Base-by-base conservation (phyloP, 2,329 filamentous ascomycete genomes). In the Hypoxylon sp. region DNA sequence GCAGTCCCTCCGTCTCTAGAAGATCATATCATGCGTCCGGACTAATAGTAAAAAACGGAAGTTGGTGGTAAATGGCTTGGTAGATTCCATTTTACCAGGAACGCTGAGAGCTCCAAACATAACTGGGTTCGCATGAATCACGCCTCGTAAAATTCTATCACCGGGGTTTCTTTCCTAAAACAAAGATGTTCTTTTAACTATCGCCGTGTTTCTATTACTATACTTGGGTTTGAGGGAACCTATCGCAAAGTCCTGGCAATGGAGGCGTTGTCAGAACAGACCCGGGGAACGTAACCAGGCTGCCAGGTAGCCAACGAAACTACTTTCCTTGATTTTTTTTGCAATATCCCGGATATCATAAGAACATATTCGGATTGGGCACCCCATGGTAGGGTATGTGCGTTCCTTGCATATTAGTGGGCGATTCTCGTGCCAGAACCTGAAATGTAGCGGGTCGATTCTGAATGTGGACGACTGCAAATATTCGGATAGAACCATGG, bases 1-100 rank as follows among this genome's bases (percentile, higher is more conserved):
- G 43, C 32, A 49, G 43, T 58, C 55, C 51, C 47, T 43, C n/a
- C n/a, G n/a, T n/a, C n/a, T n/a, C 50, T 50, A 42, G 57, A 50
- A 56, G 46, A 51, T 59, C 53, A 54, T 52, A 38, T 59, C 27
- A 55, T 57, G 58, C 51, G 32, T 42, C n/a, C 25, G 26, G 34
- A 21, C 35, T 27, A 25, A 3, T n/a, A n/a, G 34, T 8, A 13
- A 15, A 47, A 46, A 55, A 47, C 30, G 34, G 54, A 53, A 60
- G 26, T 51, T 35, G 27, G 46, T 26, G 29, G 52, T 41, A 35
- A 46, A 41, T 20, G 20, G 21, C 20, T n/a, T 23, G 21, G 13
- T 23, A 45, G 15, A 19, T 27, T 32, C 37, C 21, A 17, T 38
- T 34, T 20, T 27, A 55, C 32, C 42, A 25, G 16, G 27, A 37